Evolutionary conservation across 2,329 filamentous ascomycete species (phyloP).

Genomic region (Cladosporium sp.): DNA sequence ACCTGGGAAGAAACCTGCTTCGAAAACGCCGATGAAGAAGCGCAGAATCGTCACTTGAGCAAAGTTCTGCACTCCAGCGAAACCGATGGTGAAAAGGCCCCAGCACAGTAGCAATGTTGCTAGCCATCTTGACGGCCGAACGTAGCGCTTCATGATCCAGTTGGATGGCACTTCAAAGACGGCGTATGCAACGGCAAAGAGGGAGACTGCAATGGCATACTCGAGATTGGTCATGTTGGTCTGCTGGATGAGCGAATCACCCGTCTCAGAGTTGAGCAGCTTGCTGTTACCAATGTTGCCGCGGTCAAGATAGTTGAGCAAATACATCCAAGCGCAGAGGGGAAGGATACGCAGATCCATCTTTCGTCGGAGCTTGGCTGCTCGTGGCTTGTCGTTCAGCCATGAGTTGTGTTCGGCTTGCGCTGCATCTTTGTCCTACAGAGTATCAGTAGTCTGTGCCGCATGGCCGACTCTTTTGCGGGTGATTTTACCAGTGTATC

Average conservation of each 20-base stretch:
- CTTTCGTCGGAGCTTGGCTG: slow-evolving; percentile 17
- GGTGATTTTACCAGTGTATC: slow-evolving; percentile 3
- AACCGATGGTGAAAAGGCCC: slow-evolving; percentile 35
- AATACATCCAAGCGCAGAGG: slow-evolving; percentile 21
- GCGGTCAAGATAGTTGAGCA: slow-evolving; percentile 17
- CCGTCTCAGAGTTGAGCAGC: slow-evolving; percentile 50
- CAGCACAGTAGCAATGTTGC: slow-evolving; percentile 33
- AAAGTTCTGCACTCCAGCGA: slow-evolving; percentile 31
- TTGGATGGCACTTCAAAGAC: slow-evolving; percentile 36
- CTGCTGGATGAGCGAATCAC: slow-evolving; percentile 45
- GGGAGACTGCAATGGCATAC: slow-evolving; percentile 42
- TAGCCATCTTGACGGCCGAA: slow-evolving; percentile 36
- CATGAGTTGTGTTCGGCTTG: slow-evolving; percentile 8
- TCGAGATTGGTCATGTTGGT: slow-evolving; percentile 56
- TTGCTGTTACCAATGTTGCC: slow-evolving; percentile 46
- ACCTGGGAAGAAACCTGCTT: slow-evolving; percentile 35
- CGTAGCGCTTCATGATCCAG: slow-evolving; percentile 33
- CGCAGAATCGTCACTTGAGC: slow-evolving; percentile 30
- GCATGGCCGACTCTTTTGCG: not conserved
- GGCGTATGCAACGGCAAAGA: slow-evolving; percentile 29
- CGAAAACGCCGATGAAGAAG: slow-evolving; percentile 34
- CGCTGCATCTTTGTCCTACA: slow-evolving; percentile 1
- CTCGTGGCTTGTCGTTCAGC: slow-evolving; percentile 19
- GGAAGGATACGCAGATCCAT: slow-evolving; percentile 22
- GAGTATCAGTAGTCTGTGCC: not conserved